These are phyloP conservation scores for Puccinia brachypodii DNA, from an alignment of 1,284 basidiomycete species.

Conservation along the genomic window DNA sequence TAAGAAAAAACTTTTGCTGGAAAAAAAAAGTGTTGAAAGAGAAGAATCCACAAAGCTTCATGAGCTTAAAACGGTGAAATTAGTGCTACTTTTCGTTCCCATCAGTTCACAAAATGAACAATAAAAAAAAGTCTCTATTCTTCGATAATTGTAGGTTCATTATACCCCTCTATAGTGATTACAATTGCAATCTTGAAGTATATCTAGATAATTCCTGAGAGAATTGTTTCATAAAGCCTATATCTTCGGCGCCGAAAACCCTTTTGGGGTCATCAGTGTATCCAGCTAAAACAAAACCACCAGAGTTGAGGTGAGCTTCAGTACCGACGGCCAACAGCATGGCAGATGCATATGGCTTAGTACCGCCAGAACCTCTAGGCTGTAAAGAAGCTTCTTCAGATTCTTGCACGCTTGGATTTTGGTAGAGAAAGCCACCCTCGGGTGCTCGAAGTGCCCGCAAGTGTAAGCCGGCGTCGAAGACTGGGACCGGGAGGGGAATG, in stretches of 20 bases:
- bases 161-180: background rate
- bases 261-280: slow-evolving; percentile 51
- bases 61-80: too few species aligned
- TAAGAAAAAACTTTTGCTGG: too few species aligned
- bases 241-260: slow-evolving; percentile 52
- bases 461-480: slow-evolving; percentile 54
- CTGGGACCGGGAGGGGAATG: slow-evolving; percentile 51
- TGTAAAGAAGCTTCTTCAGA: slow-evolving; percentile 19
- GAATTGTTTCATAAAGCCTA: slow-evolving; percentile 52
- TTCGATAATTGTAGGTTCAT: background rate
- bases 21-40: too few species aligned
- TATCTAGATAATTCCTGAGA: slow-evolving; percentile 51
- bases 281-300: slow-evolving; percentile 53
- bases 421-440: slow-evolving; percentile 54
- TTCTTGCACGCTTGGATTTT: slow-evolving; percentile 50
- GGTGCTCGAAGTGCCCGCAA: slow-evolving; percentile 52
- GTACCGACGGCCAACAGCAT: slow-evolving; percentile 54
- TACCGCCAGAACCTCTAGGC: background rate
- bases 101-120: too few species aligned
- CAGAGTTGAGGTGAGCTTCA: slow-evolving; percentile 19
- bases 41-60: too few species aligned
- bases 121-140: too few species aligned
- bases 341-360: slow-evolving; percentile 49
- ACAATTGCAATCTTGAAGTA: slow-evolving; percentile 31
- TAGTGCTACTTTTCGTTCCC: too few species aligned